Conservation (phyloP, 768 basidiomycete species). For the Tricholoma hemisulphureum region DNA sequence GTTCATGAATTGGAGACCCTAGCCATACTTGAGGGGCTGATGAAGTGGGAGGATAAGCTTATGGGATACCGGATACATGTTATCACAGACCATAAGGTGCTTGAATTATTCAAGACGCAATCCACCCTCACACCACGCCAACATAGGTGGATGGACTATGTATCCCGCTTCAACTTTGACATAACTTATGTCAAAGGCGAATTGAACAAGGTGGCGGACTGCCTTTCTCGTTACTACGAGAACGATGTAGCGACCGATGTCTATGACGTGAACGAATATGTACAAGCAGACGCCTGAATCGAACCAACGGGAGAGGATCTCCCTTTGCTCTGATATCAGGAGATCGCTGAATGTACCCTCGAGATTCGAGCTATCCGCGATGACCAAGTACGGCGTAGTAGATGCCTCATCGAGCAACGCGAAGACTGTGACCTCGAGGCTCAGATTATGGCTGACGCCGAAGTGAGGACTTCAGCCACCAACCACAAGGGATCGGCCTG, state of each 20-base stretch:
- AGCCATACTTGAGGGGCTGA: conserved; percentile 22
- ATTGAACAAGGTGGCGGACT: conserved; percentile 28
- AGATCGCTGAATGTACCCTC: conserved; percentile 9
- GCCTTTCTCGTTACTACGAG: conserved; percentile 30
- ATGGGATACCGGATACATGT: conserved; percentile 22
- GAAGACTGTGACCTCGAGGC: too few species aligned
- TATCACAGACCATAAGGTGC: conserved; percentile 20
- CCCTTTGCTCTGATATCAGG: too few species aligned
- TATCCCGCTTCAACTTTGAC: conserved; percentile 25
- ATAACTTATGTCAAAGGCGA: conserved; percentile 26
- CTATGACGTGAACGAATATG: conserved; percentile 18
- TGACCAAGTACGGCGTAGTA: too few species aligned
- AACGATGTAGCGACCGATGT: conserved; percentile 17
- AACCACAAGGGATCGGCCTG: too few species aligned
- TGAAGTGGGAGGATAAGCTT: too few species aligned
- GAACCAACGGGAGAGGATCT: too few species aligned
- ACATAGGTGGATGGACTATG: conserved; percentile 30
- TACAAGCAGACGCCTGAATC: conserved; percentile 16
- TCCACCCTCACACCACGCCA: conserved; percentile 15
- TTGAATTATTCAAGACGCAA: conserved; percentile 30
- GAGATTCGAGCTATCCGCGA: conserved; percentile 12
- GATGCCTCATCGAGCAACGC: too few species aligned
- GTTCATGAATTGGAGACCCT: conserved; percentile 14
- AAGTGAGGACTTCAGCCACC: too few species aligned
- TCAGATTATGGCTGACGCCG: too few species aligned